Conservation (phyloP, 352 stramenopile genomes). For the Globisporangium takayamanum region DNA sequence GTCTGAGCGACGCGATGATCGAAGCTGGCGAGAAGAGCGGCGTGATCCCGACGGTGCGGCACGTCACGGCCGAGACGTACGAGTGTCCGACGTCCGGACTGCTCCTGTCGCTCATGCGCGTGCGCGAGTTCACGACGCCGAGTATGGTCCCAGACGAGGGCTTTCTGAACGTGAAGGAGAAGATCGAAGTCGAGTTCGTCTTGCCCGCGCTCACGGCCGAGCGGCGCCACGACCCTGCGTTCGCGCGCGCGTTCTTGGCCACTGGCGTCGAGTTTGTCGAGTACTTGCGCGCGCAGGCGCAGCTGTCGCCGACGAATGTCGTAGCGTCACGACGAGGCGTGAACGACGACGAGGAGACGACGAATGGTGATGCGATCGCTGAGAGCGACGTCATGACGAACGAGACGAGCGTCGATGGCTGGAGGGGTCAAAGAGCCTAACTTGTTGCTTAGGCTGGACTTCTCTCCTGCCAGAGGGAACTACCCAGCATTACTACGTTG, state of each 20-base stretch:
- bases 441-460: no score
- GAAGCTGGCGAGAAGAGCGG: slow-evolving; percentile 29
- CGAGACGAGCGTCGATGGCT: neutral
- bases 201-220: slow-evolving; percentile 54
- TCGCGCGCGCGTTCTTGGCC: slow-evolving; percentile 46
- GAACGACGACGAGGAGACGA: neutral
- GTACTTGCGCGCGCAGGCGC: slow-evolving; percentile 33
- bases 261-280: slow-evolving; percentile 63
- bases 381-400: neutral
- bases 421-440: no score
- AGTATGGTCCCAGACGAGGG: slow-evolving; percentile 30
- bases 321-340: no score
- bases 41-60: slow-evolving; percentile 48
- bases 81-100: slow-evolving; percentile 22
- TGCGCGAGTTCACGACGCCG: slow-evolving; percentile 54
- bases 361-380: neutral
- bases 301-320: slow-evolving; percentile 1
- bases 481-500: no score
- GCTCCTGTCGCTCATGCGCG: slow-evolving; percentile 41
- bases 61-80: slow-evolving; percentile 47
- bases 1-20: slow-evolving; percentile 46
- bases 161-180: slow-evolving; percentile 47
- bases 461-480: no score
- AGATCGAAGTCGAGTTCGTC: slow-evolving; percentile 57
- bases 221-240: slow-evolving; percentile 37